Evolutionary conservation across 371 early-diverging fungal genomes (phyloP).

Genomic region (Circinella minor): DNA sequence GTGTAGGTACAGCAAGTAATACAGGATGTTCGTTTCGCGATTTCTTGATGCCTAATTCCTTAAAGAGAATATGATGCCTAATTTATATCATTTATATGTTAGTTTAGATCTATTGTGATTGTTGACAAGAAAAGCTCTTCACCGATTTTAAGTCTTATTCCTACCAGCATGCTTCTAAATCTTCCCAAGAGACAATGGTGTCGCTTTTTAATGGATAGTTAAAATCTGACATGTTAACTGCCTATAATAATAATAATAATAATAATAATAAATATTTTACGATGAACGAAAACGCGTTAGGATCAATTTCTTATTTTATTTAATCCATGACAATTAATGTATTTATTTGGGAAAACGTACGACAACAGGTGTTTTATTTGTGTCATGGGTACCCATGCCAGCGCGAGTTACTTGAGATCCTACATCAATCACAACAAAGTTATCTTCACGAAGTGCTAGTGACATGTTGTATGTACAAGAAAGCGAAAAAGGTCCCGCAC

Average conservation of each 20-base stretch:
- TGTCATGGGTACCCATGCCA: slow-evolving; percentile 72
- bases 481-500: slow-evolving; percentile 5
- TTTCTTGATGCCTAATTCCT: slow-evolving; percentile 77
- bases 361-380: slow-evolving; percentile 69
- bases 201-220: slow-evolving; percentile 67
- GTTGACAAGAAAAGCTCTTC: neutral
- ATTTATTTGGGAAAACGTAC: slow-evolving; percentile 29
- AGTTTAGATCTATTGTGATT: neutral
- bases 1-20: slow-evolving; percentile 75
- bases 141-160: neutral
- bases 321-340: too few species aligned
- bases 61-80: slow-evolving; percentile 78
- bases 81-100: slow-evolving; percentile 1
- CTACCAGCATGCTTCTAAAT: slow-evolving; percentile 74
- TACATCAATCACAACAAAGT: slow-evolving; percentile 78
- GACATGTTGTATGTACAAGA: slow-evolving; percentile 34
- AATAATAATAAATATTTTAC: neutral
- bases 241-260: slow-evolving; percentile 18
- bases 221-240: slow-evolving; percentile 40
- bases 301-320: too few species aligned
- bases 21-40: slow-evolving; percentile 80
- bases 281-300: neutral
- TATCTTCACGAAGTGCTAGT: slow-evolving; percentile 67
- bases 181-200: slow-evolving; percentile 76
- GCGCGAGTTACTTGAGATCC: slow-evolving; percentile 70